phyloP scores from a whole-genome alignment of 768 basidiomycete species.

The Pulveroboletus sp. region DNA sequence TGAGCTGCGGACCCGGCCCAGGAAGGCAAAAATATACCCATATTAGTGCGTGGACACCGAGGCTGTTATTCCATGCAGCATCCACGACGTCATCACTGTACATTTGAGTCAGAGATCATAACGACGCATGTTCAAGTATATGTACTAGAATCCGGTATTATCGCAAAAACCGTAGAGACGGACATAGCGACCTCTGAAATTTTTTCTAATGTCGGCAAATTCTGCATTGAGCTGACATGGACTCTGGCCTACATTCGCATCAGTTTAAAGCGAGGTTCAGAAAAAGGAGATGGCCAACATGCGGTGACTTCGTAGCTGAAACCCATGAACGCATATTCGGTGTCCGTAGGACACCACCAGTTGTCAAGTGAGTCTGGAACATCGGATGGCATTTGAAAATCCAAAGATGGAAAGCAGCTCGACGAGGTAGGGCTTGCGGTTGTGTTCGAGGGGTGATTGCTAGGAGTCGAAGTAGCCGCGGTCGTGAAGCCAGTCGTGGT shows the following conservation, averaged over 20 bases:
- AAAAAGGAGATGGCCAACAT: conserved; percentile 39
- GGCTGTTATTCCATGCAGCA: conserved; percentile 64
- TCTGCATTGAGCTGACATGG: conserved; percentile 47
- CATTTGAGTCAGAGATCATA: conserved; percentile 16
- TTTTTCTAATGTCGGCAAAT: conserved; percentile 57
- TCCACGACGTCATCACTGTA: conserved; percentile 56
- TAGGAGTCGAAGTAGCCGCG: not conserved
- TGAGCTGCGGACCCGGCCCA: not conserved
- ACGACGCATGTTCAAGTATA: not conserved
- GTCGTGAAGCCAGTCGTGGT: too few species aligned
- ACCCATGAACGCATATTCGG: conserved; percentile 75
- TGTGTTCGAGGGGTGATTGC: not conserved
- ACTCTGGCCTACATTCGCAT: conserved; percentile 52
- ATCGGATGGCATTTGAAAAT: conserved; percentile 53
- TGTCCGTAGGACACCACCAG: conserved; percentile 65
- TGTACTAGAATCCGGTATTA: conserved; percentile 37
- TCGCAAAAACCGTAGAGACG: conserved; percentile 46
- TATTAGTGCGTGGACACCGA: conserved; percentile 74
- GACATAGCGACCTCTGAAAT: conserved; percentile 64
- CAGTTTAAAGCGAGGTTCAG: not conserved
- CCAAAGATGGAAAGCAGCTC: conserved; percentile 38
- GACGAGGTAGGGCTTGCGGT: too few species aligned
- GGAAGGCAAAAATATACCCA: conserved; percentile 52
- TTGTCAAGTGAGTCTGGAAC: conserved; percentile 43
- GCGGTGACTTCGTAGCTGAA: conserved; percentile 73